Base-by-base conservation (phyloP, 768 basidiomycete species). In the Boletus sensibilis region DNA sequence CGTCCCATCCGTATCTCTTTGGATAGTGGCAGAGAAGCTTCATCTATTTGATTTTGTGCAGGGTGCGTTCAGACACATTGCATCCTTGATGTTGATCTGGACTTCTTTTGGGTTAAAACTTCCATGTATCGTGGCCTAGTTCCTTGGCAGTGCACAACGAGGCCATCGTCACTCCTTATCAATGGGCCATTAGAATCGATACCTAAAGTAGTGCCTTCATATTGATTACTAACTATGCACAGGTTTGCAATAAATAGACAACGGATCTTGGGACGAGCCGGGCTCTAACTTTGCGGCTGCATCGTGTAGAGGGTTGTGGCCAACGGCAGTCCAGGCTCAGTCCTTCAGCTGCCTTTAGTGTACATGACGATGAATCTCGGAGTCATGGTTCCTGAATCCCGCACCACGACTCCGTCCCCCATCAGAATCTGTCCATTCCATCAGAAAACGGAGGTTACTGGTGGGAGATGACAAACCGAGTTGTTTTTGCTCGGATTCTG, bases 331-430 rank as follows among this genome's bases (percentile, higher is more conserved):
- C 61, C 41, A 62, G 69, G 46, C 63, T 51, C 48, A 10, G 41
- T 40, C 61, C n/a, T 25, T 67, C 58, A 72, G 33, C 29, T 66
- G 50, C 68, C 75, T 60, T 75, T 78, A 31, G 73, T 76, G 61
- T 86, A 87, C 77, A 86, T 78, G 66, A 85, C 74, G 56, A 85
- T 70, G 65, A 79, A 85, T 57, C 75, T 79, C 52, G 85, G 83
- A 50, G 82, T 69, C 40, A 87, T 81, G 7, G 80, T 84, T 63
- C 84, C 83, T 45, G 82, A 66, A 33, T 67, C 68, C 21, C 76
- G 78, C 27, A 84, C 81, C 62, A 84, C 84, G 35, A 86, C 72
- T 7, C 78, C 77, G 56, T 80, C 77, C 46, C 78, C 76, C 56
- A 79, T 78, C 49, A 72, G 68, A 67, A 75, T 58, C 82, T 85